Evolutionary conservation across 148 eudicot species (phyloP), one percentile per base, ranked within the genome.

Genomic region (Nyssa sinensis): DNA sequence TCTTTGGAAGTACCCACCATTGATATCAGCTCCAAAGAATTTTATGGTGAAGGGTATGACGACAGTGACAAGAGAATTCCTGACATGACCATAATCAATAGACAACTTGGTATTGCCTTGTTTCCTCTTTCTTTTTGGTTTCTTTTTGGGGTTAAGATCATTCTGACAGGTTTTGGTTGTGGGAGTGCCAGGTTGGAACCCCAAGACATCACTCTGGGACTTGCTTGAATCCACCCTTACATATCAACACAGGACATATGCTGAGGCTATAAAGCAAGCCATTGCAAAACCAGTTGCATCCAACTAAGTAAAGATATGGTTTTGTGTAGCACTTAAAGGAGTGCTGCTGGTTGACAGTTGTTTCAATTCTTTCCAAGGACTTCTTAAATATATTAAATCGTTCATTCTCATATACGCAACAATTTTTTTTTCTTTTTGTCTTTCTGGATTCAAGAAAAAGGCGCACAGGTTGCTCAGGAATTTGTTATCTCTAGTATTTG

Each of bases 41-140:
- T 94, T 69, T 94, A 94, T 65, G 97, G 98, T 27, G 97, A 84
- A 77, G 98, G 98, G 34, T 94, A 94, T 61, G 98, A 94, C 31
- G 98, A 94, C 84, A 94, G 98, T 79, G 98, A 94, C 87, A 92
- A 92, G 84, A 88, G 98, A 81, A 94, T 94, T 79, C 98, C 98
- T 5, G 97, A 94, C 85, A 94, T 94, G 98, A 92, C 98, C 81
- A 94, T 94, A 72, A 94, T 94, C 86, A 94, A 94, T 81, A 87
- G 63, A 78, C 98, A 94, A 75, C 97, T 94, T 39, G 98, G 98
- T 94, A 90, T 59, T 33, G 4, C 13, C 78, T 51, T 66, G 14
- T 74, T 77, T 51, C 35, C 35, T 17, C 65, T 34, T 58, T 5
- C 5, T 34, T 69, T 68, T 30, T 24, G 5, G 0, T 29, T 47